Evolutionary conservation across 1,139 yeast genomes (phyloP), one percentile per base, ranked within the genome.

Genomic region (Yamadazyma friedrichii): DNA sequence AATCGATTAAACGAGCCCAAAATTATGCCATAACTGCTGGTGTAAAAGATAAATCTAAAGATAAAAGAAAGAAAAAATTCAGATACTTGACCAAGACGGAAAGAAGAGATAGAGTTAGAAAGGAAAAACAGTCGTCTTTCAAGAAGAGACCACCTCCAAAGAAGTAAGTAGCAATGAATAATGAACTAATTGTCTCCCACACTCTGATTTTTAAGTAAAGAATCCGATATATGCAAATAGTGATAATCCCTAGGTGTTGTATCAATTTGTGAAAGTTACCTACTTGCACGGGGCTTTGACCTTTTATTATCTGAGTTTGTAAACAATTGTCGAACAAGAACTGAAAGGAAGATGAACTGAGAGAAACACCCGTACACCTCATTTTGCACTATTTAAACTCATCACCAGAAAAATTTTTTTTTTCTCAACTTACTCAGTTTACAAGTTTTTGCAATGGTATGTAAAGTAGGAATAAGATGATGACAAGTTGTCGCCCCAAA

Each of bases 21-120:
- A 78, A 84, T 59, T 82, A 85, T 61, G 91, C 94, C 11, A 77
- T 76, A 40, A 65, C 81, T 33, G 68, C 80, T 49, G 86, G 86
- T 8, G 74, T 68, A 9, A 57, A 70, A 13, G 70, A 71, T 44
- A 76, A 76, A 16, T 52, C 54, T 32, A 54, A 61, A 36, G 59
- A 60, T 29, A 62, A 64, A 38, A 58, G 55, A 36, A 65, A 62
- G 45, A 84, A 84, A 75, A 88, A 88, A 73, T 88, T 88, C 57
- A 79, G 96, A 63, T 91, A 91, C 57, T 72, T 88, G 61, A 77
- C 93, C 40, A 87, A 87, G 62, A 70, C 76, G 13, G 96, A 88
- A 61, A 76, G 96, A 65, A 80, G 79, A 55, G 76, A 70, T 25
- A 85, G 85, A 51, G 78, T 75, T 44, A 61, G 78, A 75, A 46